A percentile compares a stretch with the other conserved stretches of the same genome.
Evolutionary conservation across 495 filamentous ascomycete genomes (phyloP).

Genomic region (Umbilicaria muhlenbergii): DNA sequence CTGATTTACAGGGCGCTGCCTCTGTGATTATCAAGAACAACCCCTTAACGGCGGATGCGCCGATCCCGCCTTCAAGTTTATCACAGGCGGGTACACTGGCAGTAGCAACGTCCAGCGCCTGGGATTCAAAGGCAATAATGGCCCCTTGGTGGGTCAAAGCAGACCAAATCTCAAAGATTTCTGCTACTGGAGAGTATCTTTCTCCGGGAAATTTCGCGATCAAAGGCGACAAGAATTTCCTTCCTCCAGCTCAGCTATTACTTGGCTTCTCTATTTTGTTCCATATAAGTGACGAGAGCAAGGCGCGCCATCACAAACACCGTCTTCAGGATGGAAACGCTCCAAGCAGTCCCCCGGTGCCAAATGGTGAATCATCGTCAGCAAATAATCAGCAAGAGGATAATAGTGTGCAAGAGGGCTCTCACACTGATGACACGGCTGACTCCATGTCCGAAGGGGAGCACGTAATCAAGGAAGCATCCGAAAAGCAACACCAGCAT

Average conservation of each 20-base stretch:
- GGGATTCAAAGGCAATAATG: conserved; percentile 94
- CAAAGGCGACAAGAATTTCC: conserved; percentile 71
- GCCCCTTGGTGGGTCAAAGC: conserved; percentile 85
- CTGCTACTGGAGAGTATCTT: conserved; percentile 63
- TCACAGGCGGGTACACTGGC: conserved; percentile 76
- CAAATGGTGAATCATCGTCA: neutral
- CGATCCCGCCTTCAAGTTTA: conserved; percentile 80
- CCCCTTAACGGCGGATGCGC: conserved; percentile 53
- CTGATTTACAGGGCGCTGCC: conserved; percentile 72
- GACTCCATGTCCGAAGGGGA: conserved; percentile 6
- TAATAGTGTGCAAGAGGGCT: neutral
- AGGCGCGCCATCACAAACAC: conserved; percentile 61
- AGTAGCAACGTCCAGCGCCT: conserved; percentile 71
- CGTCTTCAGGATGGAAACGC: conserved; percentile 33
- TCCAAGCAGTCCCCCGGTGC: neutral
- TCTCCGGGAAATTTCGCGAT: conserved; percentile 62
- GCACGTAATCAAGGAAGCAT: too few relatives aligned
- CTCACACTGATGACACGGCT: neutral
- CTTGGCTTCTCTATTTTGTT: conserved; percentile 82
- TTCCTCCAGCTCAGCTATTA: conserved; percentile 76
- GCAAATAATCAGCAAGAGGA: neutral
- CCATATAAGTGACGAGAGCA: conserved; percentile 77
- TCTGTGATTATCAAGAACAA: conserved; percentile 79
- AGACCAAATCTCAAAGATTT: conserved; percentile 75
- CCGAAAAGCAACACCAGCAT: conserved; percentile 17